A percentile compares a stretch with the other conserved stretches of the same genome.
phyloP scores from a whole-genome alignment of 495 filamentous ascomycete species.

The Penicillium waksmanii region DNA sequence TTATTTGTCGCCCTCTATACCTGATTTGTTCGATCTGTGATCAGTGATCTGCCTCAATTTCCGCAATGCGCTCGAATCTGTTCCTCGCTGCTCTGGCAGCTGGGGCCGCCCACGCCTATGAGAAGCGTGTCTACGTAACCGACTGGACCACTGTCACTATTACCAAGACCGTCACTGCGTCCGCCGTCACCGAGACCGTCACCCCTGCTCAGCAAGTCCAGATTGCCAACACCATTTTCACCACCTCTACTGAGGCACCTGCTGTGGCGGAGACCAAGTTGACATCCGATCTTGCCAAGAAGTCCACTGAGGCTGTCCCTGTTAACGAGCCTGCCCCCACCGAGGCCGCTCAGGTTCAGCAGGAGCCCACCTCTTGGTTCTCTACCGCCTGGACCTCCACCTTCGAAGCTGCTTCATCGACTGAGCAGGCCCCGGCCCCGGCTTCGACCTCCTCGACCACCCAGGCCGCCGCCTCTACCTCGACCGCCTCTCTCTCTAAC shows the following conservation, averaged over 20 bases:
- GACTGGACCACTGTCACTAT: slow-evolving; percentile 61
- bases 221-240: slow-evolving; percentile 13
- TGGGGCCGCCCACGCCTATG: slow-evolving; percentile 60
- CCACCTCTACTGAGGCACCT: slow-evolving; percentile 15
- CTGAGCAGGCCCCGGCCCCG: slow-evolving; percentile 9
- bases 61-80: slow-evolving; percentile 68
- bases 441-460: slow-evolving; percentile 29
- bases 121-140: slow-evolving; percentile 58
- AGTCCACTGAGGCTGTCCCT: slow-evolving; percentile 23
- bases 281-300: slow-evolving; percentile 20
- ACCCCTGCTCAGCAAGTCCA: slow-evolving; percentile 19
- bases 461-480: slow-evolving; percentile 27
- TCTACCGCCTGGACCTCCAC: slow-evolving; percentile 30
- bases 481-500: slow-evolving; percentile 12
- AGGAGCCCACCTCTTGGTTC: slow-evolving; percentile 7
- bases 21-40: slow-evolving; percentile 17
- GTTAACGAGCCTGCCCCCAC: slow-evolving; percentile 24
- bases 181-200: slow-evolving; percentile 30
- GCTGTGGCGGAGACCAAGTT: slow-evolving; percentile 4
- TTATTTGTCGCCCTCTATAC: slow-evolving; percentile 6
- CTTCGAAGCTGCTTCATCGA: slow-evolving; percentile 15
- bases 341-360: background rate
- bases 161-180: slow-evolving; percentile 63
- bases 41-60: slow-evolving; percentile 23
- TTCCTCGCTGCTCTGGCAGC: slow-evolving; percentile 64